phyloP scores from a whole-genome alignment of 192 early-diverging fungal species.

The Globomyces pollinis-pini region DNA sequence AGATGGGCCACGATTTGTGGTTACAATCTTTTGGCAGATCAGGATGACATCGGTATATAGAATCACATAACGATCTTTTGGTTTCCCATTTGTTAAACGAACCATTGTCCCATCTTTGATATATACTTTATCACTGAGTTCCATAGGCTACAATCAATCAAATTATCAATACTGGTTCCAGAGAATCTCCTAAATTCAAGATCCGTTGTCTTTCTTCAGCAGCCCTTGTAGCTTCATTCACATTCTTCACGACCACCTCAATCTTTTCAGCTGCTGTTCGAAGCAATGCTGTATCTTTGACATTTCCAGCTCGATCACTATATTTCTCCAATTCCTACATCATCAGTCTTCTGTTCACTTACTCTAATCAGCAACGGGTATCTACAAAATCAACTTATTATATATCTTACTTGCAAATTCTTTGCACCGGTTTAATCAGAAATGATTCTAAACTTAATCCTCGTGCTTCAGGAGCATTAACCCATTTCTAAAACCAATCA shows the following conservation, averaged over 20 bases:
- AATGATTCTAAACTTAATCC: conserved; percentile 53
- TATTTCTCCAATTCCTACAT: conserved; percentile 47
- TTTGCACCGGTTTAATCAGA: conserved; percentile 52
- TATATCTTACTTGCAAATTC: conserved; percentile 57
- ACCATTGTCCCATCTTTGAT: conserved; percentile 35
- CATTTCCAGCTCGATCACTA: conserved; percentile 31
- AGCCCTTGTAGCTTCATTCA: conserved; percentile 47
- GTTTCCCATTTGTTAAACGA: conserved; percentile 24
- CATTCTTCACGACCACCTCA: conserved; percentile 41
- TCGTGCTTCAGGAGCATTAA: conserved; percentile 33
- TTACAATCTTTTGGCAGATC: conserved; percentile 33
- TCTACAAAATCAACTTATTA: conserved; percentile 26
- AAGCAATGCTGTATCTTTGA: conserved; percentile 33
- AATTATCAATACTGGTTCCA: conserved; percentile 32
- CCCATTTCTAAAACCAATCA: conserved; percentile 32
- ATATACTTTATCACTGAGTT: conserved; percentile 35
- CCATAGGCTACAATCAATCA: conserved; percentile 23
- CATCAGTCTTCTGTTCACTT: conserved; percentile 13
- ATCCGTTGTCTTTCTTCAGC: conserved; percentile 40
- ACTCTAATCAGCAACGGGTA: conserved; percentile 2
- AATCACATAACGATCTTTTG: conserved; percentile 40
- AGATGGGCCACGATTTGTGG: background rate
- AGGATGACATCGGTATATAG: conserved; percentile 40
- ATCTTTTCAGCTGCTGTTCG: conserved; percentile 41
- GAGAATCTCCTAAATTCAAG: conserved; percentile 25